Conservation (phyloP, 352 stramenopile species). For the Phytophthora foliorum region DNA sequence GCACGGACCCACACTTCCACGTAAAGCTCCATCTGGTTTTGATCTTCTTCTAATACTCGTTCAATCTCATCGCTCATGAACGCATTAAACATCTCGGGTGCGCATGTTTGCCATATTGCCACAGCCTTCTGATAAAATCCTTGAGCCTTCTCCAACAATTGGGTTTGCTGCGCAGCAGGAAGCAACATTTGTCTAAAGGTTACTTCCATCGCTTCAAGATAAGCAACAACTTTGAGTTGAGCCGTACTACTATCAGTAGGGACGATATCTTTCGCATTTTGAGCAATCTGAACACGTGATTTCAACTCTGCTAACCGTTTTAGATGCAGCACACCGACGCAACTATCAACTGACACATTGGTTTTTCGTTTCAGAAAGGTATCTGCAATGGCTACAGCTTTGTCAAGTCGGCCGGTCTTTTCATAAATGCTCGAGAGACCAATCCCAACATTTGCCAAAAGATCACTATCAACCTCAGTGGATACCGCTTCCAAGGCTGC, state of each 20-base stretch:
- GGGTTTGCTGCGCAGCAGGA: constrained; percentile 30
- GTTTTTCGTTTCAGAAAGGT: constrained; percentile 66
- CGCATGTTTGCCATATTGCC: constrained; percentile 54
- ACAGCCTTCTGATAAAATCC: constrained; percentile 70
- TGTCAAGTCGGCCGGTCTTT: constrained; percentile 56
- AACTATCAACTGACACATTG: neutral
- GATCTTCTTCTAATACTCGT: constrained; percentile 57
- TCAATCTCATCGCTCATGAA: constrained; percentile 32
- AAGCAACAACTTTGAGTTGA: constrained; percentile 60
- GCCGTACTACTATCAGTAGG: constrained; percentile 46
- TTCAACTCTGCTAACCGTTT: constrained; percentile 81
- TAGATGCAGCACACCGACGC: constrained; percentile 42
- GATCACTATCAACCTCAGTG: constrained; percentile 41
- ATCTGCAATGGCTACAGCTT: constrained; percentile 58
- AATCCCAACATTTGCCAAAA: constrained; percentile 60
- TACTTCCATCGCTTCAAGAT: constrained; percentile 63
- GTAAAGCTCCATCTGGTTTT: constrained; percentile 70
- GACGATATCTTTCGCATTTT: constrained; percentile 75
- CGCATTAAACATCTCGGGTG: constrained; percentile 41
- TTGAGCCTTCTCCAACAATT: constrained; percentile 56
- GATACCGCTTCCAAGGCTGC: constrained; percentile 50
- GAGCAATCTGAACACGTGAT: constrained; percentile 63
- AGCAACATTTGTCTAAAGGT: constrained; percentile 28
- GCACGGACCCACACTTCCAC: constrained; percentile 81
- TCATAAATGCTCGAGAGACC: constrained; percentile 66